Evolutionary conservation across 139 green algal species (phyloP), one percentile per base, ranked within the genome.

Genomic region (Picochlorum sp.): DNA sequence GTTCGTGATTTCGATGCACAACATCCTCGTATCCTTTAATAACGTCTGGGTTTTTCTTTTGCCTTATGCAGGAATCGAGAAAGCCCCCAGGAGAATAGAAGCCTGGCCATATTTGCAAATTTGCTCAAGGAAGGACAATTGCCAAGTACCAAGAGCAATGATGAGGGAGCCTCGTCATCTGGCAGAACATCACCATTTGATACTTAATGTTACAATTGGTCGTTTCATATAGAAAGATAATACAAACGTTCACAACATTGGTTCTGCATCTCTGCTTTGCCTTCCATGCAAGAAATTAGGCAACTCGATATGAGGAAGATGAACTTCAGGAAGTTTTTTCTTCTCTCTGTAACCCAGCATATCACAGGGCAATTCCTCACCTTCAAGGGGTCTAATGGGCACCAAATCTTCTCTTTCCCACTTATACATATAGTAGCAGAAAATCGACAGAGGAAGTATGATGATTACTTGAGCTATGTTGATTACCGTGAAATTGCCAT

Each of bases 371-470:
- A 74, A 34, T 51, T 78, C 71, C 20, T 78, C 71, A 1, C 71
- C 71, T 44, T 78, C 71, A 34, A 78, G 57, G 2, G 71, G 71
- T 26, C 70, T 72, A 4, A 85, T 85, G 18, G 79, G 79, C 2
- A 85, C 76, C 44, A 84, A 69, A 21, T 83, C 75, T 23, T 76
- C 49, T 8, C 68, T 47, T 38, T 83, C 75, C 76, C 76, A 84
- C 1, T 30, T 28, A 28, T 61, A 62, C 70, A 78, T 78, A 24
- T 37, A 59, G n/a, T 23, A 71, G 56, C 70, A 78, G 28, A 75
- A 78, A 32, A 30, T 6, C 46, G 64, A 81, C 11, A 75, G 49
- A 14, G 65, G 70, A 10, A 78, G 30, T 62, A 81, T 34, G 23
- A 70, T 24, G 23, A 59, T 8, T 14, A 73, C 68, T 67, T 85